phyloP scores from a whole-genome alignment of 31 red algal genomes.

The Asparagopsis taxiformis region DNA sequence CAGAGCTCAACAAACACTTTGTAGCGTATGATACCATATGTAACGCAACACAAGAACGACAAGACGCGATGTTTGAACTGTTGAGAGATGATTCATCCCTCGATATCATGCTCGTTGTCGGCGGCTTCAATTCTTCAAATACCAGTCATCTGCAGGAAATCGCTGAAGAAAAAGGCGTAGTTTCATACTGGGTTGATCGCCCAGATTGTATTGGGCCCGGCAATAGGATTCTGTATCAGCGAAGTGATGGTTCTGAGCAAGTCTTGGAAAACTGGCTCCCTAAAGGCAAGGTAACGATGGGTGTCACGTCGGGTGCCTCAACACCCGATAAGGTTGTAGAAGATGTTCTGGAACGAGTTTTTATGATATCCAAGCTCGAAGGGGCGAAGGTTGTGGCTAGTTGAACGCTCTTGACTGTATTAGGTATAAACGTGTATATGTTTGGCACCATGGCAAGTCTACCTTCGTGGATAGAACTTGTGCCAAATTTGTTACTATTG shows the following conservation, averaged over 20 bases:
- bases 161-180: slow-evolving; percentile 75
- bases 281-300: slow-evolving; percentile 62
- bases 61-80: slow-evolving; percentile 96
- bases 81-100: slow-evolving; percentile 51
- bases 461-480: no score
- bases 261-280: slow-evolving; percentile 68
- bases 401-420: no score
- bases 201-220: slow-evolving; percentile 83
- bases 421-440: no score
- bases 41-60: slow-evolving; percentile 98
- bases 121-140: slow-evolving; percentile 97
- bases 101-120: slow-evolving; percentile 94
- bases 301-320: slow-evolving; percentile 93
- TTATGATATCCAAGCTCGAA: slow-evolving; percentile 87
- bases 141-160: slow-evolving; percentile 98
- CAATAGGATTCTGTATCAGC: slow-evolving; percentile 76
- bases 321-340: slow-evolving; percentile 97
- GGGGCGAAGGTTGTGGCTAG: no score
- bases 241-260: slow-evolving; percentile 46
- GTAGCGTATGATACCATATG: slow-evolving; percentile 98
- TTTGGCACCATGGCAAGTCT: no score
- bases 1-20: slow-evolving; percentile 78
- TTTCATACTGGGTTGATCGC: slow-evolving; percentile 83
- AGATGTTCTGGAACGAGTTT: slow-evolving; percentile 87
- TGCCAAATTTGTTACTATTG: no score